Conservation (phyloP, 2,329 filamentous ascomycete species). For the Fusarium verrucosum region DNA sequence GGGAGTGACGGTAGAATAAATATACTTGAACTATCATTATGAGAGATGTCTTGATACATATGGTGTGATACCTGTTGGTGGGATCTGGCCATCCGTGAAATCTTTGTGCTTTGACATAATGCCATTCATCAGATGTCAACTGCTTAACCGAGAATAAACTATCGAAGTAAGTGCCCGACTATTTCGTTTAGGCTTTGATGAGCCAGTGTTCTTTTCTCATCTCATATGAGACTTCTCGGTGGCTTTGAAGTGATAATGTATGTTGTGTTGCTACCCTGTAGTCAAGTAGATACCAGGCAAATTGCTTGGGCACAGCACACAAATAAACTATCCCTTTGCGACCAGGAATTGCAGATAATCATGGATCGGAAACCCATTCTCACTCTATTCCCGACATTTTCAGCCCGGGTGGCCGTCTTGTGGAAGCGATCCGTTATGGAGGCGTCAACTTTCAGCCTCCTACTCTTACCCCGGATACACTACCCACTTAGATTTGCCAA, state of each 20-base stretch:
- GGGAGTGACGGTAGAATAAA: neutral
- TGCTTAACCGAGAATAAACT: neutral
- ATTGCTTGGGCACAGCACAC: neutral
- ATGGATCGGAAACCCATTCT: neutral
- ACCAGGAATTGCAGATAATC: neutral
- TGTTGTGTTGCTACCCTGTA: neutral
- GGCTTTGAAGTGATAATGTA: neutral
- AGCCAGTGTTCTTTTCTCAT: neutral
- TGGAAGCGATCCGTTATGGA: neutral
- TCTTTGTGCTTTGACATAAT: neutral
- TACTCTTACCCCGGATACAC: neutral
- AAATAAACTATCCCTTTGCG: neutral
- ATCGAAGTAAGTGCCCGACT: neutral
- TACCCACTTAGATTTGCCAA: neutral
- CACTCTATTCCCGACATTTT: too few species aligned
- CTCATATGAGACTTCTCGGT: too few species aligned
- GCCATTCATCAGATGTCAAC: neutral
- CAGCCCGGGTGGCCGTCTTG: too few species aligned
- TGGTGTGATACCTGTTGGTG: neutral
- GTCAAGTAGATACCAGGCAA: neutral
- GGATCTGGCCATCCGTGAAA: neutral
- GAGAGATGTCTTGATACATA: neutral
- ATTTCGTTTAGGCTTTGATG: neutral
- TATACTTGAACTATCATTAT: neutral
- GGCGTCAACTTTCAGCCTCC: neutral